Base-by-base conservation (phyloP, 2,329 filamentous ascomycete genomes). In the Diplodia scrobiculata region DNA sequence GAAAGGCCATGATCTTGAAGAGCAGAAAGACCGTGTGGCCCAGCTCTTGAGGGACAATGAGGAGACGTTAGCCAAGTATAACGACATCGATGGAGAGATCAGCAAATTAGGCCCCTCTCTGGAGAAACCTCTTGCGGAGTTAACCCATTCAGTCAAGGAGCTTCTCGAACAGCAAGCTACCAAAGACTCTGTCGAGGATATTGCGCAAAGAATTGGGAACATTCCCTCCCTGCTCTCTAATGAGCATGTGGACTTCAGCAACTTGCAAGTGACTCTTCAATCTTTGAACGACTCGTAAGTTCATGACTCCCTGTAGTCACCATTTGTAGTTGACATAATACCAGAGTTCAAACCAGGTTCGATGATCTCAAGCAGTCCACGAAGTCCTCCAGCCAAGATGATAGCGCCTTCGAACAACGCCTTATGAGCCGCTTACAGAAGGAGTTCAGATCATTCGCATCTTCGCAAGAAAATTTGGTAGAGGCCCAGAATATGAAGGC, bases 401-500 rank as follows among this genome's bases (percentile, higher is more conserved):
- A 45, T 11, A 36, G 3, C 0, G 3, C 17, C 17, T 19, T 62
- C 10, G 58, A 50, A 50, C 9, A 32, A 3, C n/a, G n/a, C 0
- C n/a, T 62, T n/a, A 21, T 50, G 5, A 10, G 6, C 29, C 45
- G 29, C 3, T 47, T 62, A 3, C 41, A 62, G 10, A 29, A 62
- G n/a, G 29, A 21, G 7, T 36, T 62, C 58, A 50, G 36, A n/a
- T 14, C 29, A 9, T 36, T 7, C 13, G 7, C 11, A 13, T 29
- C 48, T 32, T 38, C 21, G 7, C 38, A 59, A 41, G 36, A 27
- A 10, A 25, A 66, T 9, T 5, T 67, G 11, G 21, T 27, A 17
- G 54, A 65, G 13, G 13, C 54, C 1, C 29, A 41, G 9, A 29
- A 52, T n/a, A 14, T n/a, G 14, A 67, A 65, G 19, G 65, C 64